Conservation (phyloP, 352 stramenopile genomes). For the Phytophthora litchii region DNA sequence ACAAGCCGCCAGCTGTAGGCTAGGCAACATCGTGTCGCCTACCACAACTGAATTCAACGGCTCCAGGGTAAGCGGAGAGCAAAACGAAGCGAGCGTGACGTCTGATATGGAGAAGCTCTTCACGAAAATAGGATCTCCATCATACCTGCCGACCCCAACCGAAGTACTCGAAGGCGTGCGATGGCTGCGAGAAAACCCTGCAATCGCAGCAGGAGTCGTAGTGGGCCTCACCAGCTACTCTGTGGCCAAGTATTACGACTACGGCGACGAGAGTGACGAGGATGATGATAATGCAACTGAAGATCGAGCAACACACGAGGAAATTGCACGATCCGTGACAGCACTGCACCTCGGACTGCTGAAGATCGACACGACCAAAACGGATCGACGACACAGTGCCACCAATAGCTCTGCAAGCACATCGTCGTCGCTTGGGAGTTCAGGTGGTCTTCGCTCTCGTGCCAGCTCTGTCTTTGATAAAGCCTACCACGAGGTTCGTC, state of each 20-base stretch:
- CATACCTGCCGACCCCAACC: slow-evolving; percentile 64
- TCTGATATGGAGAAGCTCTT: slow-evolving; percentile 42
- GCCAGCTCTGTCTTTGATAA: slow-evolving; percentile 53
- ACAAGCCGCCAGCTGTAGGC: slow-evolving; percentile 13
- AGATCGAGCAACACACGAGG: slow-evolving; percentile 34
- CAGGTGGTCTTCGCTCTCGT: slow-evolving; percentile 35
- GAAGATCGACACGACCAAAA: slow-evolving; percentile 29
- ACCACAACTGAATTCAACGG: slow-evolving; percentile 37
- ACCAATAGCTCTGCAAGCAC: slow-evolving; percentile 33
- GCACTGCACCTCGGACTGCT: slow-evolving; percentile 51
- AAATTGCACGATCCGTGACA: slow-evolving; percentile 60
- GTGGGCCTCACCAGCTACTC: slow-evolving; percentile 75
- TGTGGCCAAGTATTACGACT: slow-evolving; percentile 70
- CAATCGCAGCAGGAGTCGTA: slow-evolving; percentile 62
- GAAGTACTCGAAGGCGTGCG: slow-evolving; percentile 70
- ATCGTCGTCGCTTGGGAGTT: slow-evolving; percentile 36
- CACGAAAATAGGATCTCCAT: slow-evolving; percentile 51
- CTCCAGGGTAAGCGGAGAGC: slow-evolving; percentile 6
- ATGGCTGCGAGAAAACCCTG: slow-evolving; percentile 74
- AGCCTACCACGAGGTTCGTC: slow-evolving; percentile 38
- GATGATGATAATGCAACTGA: slow-evolving; percentile 2
- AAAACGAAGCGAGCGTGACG: slow-evolving; percentile 7
- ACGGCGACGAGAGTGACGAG: slow-evolving; percentile 33
- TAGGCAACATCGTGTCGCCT: not conserved
- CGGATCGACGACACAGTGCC: slow-evolving; percentile 27